phyloP scores from a whole-genome alignment of 306 rosid genomes.

The Gillenia trifoliata region DNA sequence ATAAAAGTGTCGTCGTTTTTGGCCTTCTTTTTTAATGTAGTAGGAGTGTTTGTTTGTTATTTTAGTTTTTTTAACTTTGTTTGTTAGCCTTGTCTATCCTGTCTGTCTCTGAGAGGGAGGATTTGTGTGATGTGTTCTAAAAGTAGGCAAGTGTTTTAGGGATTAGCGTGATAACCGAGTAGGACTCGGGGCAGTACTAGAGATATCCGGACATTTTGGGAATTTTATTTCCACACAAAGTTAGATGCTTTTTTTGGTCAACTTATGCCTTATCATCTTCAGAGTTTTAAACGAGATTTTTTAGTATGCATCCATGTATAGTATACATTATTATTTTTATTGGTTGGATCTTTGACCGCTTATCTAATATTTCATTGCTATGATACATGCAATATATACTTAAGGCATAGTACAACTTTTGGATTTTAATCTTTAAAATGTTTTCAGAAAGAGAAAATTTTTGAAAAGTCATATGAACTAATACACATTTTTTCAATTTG shows the following conservation, averaged over 20 bases:
- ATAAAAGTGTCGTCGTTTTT: neutral
- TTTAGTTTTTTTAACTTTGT: neutral
- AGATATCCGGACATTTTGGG: neutral
- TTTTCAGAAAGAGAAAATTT: too few species aligned
- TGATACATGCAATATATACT: too few species aligned
- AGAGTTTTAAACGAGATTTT: neutral
- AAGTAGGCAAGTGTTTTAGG: constrained; percentile 12
- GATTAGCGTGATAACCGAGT: constrained; percentile 14
- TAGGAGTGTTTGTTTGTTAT: neutral
- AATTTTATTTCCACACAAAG: neutral
- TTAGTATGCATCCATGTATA: too few species aligned
- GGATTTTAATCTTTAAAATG: too few species aligned
- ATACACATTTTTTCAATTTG: too few species aligned
- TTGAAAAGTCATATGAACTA: too few species aligned
- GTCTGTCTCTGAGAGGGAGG: neutral
- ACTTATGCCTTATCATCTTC: neutral
- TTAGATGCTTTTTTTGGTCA: neutral
- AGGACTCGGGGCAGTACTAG: neutral
- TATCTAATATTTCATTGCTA: too few species aligned
- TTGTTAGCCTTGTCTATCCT: neutral
- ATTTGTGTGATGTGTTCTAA: neutral
- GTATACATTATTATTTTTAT: too few species aligned
- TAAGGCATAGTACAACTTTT: too few species aligned
- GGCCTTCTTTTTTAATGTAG: neutral
- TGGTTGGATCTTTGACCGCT: too few species aligned